Base-by-base conservation (phyloP, 2,329 filamentous ascomycete species). In the Fusarium sarcochroum region DNA sequence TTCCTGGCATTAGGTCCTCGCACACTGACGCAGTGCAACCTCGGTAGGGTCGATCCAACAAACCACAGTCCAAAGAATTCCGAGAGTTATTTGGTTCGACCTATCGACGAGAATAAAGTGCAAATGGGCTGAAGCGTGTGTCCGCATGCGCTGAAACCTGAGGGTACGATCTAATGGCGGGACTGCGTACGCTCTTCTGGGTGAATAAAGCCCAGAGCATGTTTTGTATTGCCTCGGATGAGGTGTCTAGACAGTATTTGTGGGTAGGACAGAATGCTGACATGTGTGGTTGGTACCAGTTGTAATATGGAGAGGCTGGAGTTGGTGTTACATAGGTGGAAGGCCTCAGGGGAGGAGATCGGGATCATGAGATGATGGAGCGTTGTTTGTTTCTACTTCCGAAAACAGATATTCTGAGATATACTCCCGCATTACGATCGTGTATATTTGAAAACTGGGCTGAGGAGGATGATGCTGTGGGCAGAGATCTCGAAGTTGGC, bases 1-100 rank as follows among this genome's bases (percentile, higher is more conserved):
- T 50, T 46, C 68, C 68, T 70, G 64, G 41, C 64, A 54, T 56
- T 17, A 30, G 48, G 37, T 37, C 18, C 7, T 55, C 38, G 13
- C 21, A 34, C 14, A 18, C 5, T 3, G 7, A 41, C 17, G 60
- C 10, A 14, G 49, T 55, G 46, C 15, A 40, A 47, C 55, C 35
- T 5, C 0, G n/a, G n/a, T 5, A 25, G 11, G 30, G 11, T 25
- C 13, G 7, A 13, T 5, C 7, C 17, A 25, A 1, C 52, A 41
- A 69, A 53, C 32, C 32, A 53, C 30, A 14, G 18, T 11, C 30
- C 23, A 9, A 47, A 27, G 15, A 15, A 34, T 52, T 6, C 8
- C 7, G 6, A 34, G 7, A 7, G 45, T 34, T 49, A 23, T 60
- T 46, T 53, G 46, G 15, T 34, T 45, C 6, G 14, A n/a, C 14